Base-by-base conservation (phyloP, 306 rosid species). In the Nissolia schottii region DNA sequence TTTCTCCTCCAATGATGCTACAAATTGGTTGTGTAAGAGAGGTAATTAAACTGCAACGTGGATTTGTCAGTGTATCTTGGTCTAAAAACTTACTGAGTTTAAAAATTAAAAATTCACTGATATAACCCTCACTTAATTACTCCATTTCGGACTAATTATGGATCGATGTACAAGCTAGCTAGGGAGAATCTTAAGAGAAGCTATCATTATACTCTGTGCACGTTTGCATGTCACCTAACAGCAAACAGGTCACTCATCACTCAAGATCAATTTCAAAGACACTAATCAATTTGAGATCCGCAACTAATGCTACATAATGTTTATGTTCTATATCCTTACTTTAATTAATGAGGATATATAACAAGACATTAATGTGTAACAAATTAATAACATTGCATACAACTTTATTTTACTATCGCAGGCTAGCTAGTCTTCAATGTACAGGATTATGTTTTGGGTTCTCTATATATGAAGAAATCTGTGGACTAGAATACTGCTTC, bases 171-270 rank as follows among this genome's bases (percentile, higher is more conserved):
- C 3, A 27, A 48, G 49, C n/a, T n/a, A n/a, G n/a, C n/a, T n/a
- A n/a, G n/a, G 77, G 16, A 70, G 74, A 64, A 64, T 62, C 71
- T 43, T 80, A 77, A 84, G 81, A 62, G 71, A 81, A n/a, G 82
- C 64, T 74, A 75, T 87, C 80, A 85, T 73, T 78, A 71, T 66
- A 67, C n/a, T 68, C 50, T 35, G 7, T 50, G 63, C 76, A 70
- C 88, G 79, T 86, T 71, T 81, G 51, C 68, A 53, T 84, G 88
- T 87, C 88, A 81, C 96, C 88, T 75, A 83, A 81, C 84, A 64
- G 27, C 88, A 75, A 83, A 83, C 86, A 86, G 23, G 64, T 70
- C 75, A 70, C 50, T 46, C 74, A 74, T 64, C 74, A 63, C 79
- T 74, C 76, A 24, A 68, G 61, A 66, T n/a, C n/a, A n/a, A 46